Evolutionary conservation across 1,284 basidiomycete species (phyloP), one percentile per base, ranked within the genome.

Genomic region (Ceratobasidium sp.): DNA sequence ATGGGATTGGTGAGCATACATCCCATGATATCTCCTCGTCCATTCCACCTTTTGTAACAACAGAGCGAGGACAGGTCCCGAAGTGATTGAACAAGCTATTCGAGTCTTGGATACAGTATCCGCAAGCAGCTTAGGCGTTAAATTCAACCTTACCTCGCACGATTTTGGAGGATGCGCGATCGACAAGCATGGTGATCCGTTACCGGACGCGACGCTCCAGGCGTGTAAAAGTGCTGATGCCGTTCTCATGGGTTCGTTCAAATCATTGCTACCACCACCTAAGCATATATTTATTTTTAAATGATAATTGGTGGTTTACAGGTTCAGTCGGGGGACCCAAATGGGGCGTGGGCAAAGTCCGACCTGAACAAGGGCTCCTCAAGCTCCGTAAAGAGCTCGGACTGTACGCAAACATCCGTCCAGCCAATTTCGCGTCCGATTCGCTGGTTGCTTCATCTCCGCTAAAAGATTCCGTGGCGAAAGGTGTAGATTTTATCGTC

Each of bases 351-450:
- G 93, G 93, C 81, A 94, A 95, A 85, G 92, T 99, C 73, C 93
- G 98, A 79, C 98, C 98, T n/a, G 98, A 99, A 86, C 92, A 93
- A 82, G 97, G 97, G 78, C 90, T 99, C 33, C 92, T 99, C 42
- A 86, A 88, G n/a, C 91, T 99, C 71, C 94, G 98, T 83, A 99
- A 99, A 86, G 92, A 95, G 84, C 90, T 99, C 79, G 97, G 98
- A 84, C 88, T 99, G n/a, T 99, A 98, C 84, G 97, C 97, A 63
- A 99, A 99, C 88, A 98, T 99, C 85, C 95, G 98, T 51, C 98
- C 98, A 6, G 95, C 96, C 33, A 95, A 94, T 83, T 97, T 99
- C 83, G 96, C 96, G 1, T 97, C 96, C 26, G 94, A 98, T 72
- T 93, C 95, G 56, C 91, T 99, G 63, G 88, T 99, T 77, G 88